Evolutionary conservation across 2,329 filamentous ascomycete species (phyloP).

Genomic region (Aschersonia sp.): DNA sequence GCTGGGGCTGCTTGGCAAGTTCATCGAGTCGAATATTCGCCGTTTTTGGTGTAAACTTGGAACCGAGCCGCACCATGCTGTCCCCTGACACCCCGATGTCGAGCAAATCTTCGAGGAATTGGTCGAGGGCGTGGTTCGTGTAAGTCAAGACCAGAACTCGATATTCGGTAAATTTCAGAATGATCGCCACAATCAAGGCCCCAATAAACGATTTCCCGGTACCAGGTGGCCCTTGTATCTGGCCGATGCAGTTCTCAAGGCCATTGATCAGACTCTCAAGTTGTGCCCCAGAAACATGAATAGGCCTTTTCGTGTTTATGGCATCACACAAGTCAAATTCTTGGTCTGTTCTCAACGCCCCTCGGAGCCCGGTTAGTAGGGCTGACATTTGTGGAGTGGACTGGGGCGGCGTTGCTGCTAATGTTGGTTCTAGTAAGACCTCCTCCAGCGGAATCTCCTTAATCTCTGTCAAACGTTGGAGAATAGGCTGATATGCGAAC

Average conservation of each 20-base stretch:
- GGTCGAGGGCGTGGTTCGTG: constrained; percentile 53
- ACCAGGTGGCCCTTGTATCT: constrained; percentile 62
- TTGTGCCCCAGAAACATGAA: constrained; percentile 27
- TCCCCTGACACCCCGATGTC: constrained; percentile 36
- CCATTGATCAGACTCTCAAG: constrained; percentile 38
- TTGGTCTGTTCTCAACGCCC: not conserved
- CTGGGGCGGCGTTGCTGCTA: not conserved
- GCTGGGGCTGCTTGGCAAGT: constrained; percentile 11
- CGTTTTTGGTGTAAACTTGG: constrained; percentile 38
- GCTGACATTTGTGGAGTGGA: not conserved
- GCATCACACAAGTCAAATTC: constrained; percentile 3
- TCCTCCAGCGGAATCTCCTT: constrained; percentile 39
- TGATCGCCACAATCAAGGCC: constrained; percentile 40
- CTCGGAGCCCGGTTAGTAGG: not conserved
- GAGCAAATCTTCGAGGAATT: constrained; percentile 51
- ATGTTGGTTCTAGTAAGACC: constrained; percentile 26
- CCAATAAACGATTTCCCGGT: constrained; percentile 68
- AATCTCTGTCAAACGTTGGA: constrained; percentile 42
- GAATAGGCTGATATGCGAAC: constrained; percentile 55
- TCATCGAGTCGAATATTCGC: constrained; percentile 28
- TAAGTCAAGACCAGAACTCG: constrained; percentile 51
- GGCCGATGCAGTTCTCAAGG: constrained; percentile 35
- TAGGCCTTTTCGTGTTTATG: constrained; percentile 12
- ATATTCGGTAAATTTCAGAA: constrained; percentile 33
- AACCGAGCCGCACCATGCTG: constrained; percentile 47